These are phyloP conservation scores for Heliosperma pusillum DNA, from an alignment of 148 eudicot genomes.

Conservation along the genomic window DNA sequence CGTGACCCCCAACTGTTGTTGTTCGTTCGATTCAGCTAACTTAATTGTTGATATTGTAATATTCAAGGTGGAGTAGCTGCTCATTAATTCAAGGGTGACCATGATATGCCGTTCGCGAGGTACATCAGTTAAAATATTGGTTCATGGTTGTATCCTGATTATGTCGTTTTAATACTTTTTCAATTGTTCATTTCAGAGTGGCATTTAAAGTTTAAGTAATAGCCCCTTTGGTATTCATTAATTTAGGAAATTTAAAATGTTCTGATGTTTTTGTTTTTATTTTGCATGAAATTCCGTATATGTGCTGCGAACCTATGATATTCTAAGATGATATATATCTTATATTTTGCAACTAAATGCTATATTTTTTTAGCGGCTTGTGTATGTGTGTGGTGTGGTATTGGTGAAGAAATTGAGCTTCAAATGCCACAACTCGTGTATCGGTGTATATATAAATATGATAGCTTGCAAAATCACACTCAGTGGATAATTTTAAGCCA, in stretches of 20 bases:
- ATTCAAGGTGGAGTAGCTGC: slow-evolving; percentile 10
- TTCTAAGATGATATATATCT: background rate
- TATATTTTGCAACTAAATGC: background rate
- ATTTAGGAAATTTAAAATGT: background rate
- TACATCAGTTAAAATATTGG: background rate
- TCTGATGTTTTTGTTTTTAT: background rate
- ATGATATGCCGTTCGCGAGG: slow-evolving; percentile 27
- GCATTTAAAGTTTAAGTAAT: background rate
- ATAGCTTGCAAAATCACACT: too few relatives aligned
- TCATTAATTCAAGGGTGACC: background rate
- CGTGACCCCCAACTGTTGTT: too few relatives aligned
- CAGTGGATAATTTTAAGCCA: too few relatives aligned
- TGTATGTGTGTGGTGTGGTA: background rate
- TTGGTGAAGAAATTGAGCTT: background rate
- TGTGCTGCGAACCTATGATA: background rate
- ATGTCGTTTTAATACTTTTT: background rate
- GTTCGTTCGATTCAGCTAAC: background rate
- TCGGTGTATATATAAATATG: too few relatives aligned
- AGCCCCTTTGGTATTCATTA: too few relatives aligned
- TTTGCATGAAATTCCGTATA: background rate
- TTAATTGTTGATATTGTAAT: slow-evolving; percentile 8
- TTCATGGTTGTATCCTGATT: background rate
- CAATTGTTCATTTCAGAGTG: background rate
- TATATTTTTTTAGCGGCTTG: background rate
- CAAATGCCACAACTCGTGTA: too few relatives aligned